Evolutionary conservation across 805 yeast genomes (phyloP).

Genomic region (Saccharomycopsis fermentans): DNA sequence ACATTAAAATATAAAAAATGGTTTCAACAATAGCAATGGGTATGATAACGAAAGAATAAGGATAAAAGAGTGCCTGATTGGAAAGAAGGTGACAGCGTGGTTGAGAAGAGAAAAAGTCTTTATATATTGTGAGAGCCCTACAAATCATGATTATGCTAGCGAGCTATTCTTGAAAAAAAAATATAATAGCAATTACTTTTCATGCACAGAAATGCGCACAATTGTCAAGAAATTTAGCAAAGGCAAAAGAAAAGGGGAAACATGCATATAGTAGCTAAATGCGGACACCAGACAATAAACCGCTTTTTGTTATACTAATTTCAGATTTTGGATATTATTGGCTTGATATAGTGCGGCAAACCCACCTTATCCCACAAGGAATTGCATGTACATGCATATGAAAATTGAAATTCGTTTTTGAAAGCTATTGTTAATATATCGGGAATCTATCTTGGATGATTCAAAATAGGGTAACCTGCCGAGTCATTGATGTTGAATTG

Average conservation of each 20-base stretch:
- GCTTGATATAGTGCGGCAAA: too few species aligned
- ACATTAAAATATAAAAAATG: neutral
- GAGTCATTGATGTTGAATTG: too few species aligned
- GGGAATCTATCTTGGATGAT: too few species aligned
- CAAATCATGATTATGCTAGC: neutral
- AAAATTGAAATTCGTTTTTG: too few species aligned
- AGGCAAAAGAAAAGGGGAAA: neutral
- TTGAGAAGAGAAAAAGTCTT: neutral
- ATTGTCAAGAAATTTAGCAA: neutral
- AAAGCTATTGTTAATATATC: too few species aligned
- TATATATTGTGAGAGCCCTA: neutral
- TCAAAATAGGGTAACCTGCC: too few species aligned
- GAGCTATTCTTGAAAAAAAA: neutral
- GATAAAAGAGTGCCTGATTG: neutral
- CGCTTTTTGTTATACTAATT: too few species aligned
- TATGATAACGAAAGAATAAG: neutral
- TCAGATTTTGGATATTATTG: too few species aligned
- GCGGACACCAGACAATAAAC: too few species aligned
- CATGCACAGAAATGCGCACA: neutral
- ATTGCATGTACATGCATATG: too few species aligned
- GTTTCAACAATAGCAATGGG: neutral
- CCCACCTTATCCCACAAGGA: too few species aligned
- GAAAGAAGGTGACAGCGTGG: neutral
- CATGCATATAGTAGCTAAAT: too few species aligned
- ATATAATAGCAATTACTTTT: neutral